These are phyloP conservation scores for Globisporangium alternatum DNA, from an alignment of 352 stramenopile species.

Conservation along the genomic window DNA sequence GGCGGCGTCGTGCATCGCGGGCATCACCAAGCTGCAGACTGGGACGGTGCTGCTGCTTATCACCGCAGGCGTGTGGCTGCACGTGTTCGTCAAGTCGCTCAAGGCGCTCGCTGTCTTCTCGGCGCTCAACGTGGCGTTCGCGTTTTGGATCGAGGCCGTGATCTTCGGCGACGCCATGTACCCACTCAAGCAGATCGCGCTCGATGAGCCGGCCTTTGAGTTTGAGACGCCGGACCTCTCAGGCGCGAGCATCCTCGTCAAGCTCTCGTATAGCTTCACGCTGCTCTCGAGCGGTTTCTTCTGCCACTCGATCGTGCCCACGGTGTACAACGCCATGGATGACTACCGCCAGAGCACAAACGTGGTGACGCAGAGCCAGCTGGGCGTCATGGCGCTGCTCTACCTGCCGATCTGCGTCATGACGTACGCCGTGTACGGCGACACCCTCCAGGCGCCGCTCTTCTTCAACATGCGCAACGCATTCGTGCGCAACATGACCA, in stretches of 20 bases:
- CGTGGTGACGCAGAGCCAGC: slow-evolving; percentile 50
- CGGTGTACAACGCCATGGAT: slow-evolving; percentile 73
- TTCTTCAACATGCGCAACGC: slow-evolving; percentile 85
- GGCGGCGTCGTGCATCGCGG: slow-evolving; percentile 51
- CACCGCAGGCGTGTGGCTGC: slow-evolving; percentile 51
- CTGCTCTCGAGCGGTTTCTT: slow-evolving; percentile 66
- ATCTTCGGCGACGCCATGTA: slow-evolving; percentile 86
- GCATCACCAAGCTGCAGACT: slow-evolving; percentile 55
- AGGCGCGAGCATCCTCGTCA: slow-evolving; percentile 42
- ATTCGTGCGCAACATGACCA: slow-evolving; percentile 64
- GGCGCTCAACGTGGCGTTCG: slow-evolving; percentile 70
- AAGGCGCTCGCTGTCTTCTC: slow-evolving; percentile 56
- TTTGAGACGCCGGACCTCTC: slow-evolving; percentile 68
- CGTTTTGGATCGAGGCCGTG: slow-evolving; percentile 76
- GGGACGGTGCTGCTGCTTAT: slow-evolving; percentile 54
- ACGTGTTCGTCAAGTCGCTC: slow-evolving; percentile 67
- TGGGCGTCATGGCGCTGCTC: slow-evolving; percentile 43
- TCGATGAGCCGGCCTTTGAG: slow-evolving; percentile 55
- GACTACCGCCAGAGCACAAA: slow-evolving; percentile 49
- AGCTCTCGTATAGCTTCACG: slow-evolving; percentile 73
- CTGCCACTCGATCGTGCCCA: slow-evolving; percentile 67
- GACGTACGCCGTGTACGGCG: slow-evolving; percentile 74
- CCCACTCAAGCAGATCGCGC: slow-evolving; percentile 69
- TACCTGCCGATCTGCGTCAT: slow-evolving; percentile 77
- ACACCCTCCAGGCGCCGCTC: slow-evolving; percentile 67